These are phyloP conservation scores for Apiospora pterosperma DNA, from an alignment of 2,329 filamentous ascomycete genomes.

Conservation along the genomic window DNA sequence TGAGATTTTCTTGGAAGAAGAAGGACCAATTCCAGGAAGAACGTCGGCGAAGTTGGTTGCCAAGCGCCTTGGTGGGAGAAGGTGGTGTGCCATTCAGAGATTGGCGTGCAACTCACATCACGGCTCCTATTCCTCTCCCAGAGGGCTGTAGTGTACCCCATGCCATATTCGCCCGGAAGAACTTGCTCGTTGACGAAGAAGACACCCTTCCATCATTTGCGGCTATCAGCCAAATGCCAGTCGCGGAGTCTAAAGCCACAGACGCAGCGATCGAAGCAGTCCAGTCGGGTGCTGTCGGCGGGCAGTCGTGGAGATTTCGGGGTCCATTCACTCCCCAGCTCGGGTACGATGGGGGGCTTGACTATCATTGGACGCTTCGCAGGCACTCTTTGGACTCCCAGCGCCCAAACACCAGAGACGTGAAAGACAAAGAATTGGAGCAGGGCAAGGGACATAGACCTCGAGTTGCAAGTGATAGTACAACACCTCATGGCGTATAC, in stretches of 20 bases:
- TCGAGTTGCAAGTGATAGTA: background rate
- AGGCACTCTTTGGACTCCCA: slow-evolving; percentile 12
- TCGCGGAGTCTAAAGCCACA: slow-evolving; percentile 38
- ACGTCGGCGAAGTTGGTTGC: slow-evolving; percentile 25
- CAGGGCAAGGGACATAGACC: background rate
- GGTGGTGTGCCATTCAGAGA: slow-evolving; percentile 15
- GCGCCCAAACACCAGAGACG: slow-evolving; percentile 11
- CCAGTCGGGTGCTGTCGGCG: slow-evolving; percentile 21
- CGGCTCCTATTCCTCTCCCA: slow-evolving; percentile 25
- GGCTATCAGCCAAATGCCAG: slow-evolving; percentile 33
- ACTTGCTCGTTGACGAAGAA: slow-evolving; percentile 30
- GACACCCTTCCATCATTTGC: slow-evolving; percentile 31
- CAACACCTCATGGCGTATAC: slow-evolving; percentile 4
- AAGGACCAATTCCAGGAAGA: slow-evolving; percentile 17
- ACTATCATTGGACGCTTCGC: slow-evolving; percentile 32
- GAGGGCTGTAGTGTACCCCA: slow-evolving; percentile 37
- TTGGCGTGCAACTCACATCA: slow-evolving; percentile 10
- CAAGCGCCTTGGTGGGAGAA: slow-evolving; percentile 16
- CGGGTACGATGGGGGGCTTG: slow-evolving; percentile 41
- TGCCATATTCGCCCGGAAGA: slow-evolving; percentile 42
- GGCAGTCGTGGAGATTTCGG: slow-evolving; percentile 29
- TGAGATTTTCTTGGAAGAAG: slow-evolving; percentile 15
- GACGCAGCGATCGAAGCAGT: slow-evolving; percentile 27
- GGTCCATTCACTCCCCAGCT: slow-evolving; percentile 43
- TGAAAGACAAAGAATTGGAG: background rate